A percentile compares a stretch with the other conserved stretches of the same genome.
Evolutionary conservation across 768 basidiomycete species (phyloP).

Genomic region (Chalciporus sphaerocephalus): DNA sequence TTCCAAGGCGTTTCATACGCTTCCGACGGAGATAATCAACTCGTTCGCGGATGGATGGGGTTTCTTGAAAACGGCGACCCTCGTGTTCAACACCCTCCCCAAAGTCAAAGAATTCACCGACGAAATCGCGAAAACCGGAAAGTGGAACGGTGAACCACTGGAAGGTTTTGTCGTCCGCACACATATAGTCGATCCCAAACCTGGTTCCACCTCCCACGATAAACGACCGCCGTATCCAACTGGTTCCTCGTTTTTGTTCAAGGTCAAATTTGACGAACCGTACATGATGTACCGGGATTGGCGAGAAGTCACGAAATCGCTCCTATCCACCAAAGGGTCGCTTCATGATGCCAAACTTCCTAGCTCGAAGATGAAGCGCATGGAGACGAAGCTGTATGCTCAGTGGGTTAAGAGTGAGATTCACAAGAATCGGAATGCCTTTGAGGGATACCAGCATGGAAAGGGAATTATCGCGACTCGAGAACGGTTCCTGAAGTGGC

Average conservation of each 20-base stretch:
- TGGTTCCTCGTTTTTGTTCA: constrained; percentile 94
- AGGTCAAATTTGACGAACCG: constrained; percentile 97
- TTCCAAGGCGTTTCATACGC: constrained; percentile 63
- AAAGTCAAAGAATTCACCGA: constrained; percentile 74
- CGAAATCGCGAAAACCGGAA: constrained; percentile 58
- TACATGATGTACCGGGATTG: constrained; percentile 99
- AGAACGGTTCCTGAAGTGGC: constrained; percentile 72
- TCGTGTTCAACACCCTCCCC: constrained; percentile 48
- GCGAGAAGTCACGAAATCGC: constrained; percentile 84
- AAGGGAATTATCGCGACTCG: constrained; percentile 84
- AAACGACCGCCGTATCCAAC: constrained; percentile 61
- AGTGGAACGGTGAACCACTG: constrained; percentile 79
- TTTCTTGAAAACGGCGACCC: constrained; percentile 73
- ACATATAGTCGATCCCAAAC: constrained; percentile 46
- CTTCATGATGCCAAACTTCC: constrained; percentile 41
- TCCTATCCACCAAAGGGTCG: constrained; percentile 44
- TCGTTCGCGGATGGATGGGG: constrained; percentile 88
- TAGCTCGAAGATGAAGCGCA: constrained; percentile 63
- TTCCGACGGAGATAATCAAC: constrained; percentile 61
- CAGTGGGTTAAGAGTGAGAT: constrained; percentile 84
- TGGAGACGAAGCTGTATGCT: constrained; percentile 79
- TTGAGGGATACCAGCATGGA: constrained; percentile 59
- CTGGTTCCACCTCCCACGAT: constrained; percentile 24
- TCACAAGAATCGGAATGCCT: constrained; percentile 50
- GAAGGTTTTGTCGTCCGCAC: constrained; percentile 95